phyloP scores from a whole-genome alignment of 2,329 filamentous ascomycete genomes.

The Ophiocordyceps camponoti-leonardi region DNA sequence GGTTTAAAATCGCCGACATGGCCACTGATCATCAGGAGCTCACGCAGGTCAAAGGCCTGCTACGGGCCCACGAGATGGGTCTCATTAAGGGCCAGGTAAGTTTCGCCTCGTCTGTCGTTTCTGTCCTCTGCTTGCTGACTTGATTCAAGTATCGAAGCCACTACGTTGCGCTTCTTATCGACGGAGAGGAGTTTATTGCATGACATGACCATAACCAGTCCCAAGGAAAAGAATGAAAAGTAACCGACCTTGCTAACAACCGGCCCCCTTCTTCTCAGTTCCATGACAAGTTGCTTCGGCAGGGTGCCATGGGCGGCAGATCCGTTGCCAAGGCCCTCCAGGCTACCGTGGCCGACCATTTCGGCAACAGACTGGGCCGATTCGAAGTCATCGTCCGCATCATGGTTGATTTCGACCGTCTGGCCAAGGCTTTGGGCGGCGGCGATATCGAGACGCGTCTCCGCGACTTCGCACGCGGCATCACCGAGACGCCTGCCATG shows the following conservation, averaged over 20 bases:
- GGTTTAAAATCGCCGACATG: not conserved
- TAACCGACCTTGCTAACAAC: not conserved
- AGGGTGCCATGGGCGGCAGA: constrained; percentile 38
- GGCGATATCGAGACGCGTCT: constrained; percentile 28
- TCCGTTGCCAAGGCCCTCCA: constrained; percentile 32
- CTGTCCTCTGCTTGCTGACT: too few relatives aligned
- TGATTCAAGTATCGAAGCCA: constrained; percentile 32
- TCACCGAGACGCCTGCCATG: constrained; percentile 38
- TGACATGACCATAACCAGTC: constrained; percentile 3
- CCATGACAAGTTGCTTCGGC: constrained; percentile 32
- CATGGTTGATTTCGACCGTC: constrained; percentile 33
- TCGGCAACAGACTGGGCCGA: constrained; percentile 23
- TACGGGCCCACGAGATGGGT: too few relatives aligned
- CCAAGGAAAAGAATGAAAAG: too few relatives aligned
- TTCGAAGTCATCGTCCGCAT: constrained; percentile 39
- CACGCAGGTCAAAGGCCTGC: too few relatives aligned
- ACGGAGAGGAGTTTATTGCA: constrained; percentile 46
- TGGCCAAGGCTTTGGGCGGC: constrained; percentile 30
- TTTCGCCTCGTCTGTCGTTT: too few relatives aligned
- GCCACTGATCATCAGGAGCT: too few relatives aligned
- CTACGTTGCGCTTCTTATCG: constrained; percentile 43
- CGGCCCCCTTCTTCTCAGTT: constrained; percentile 25
- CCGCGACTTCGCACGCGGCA: constrained; percentile 40
- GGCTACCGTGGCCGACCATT: constrained; percentile 27
- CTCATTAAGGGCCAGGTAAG: too few relatives aligned